phyloP scores from a whole-genome alignment of 1,284 basidiomycete species.

The Cerrena zonata region DNA sequence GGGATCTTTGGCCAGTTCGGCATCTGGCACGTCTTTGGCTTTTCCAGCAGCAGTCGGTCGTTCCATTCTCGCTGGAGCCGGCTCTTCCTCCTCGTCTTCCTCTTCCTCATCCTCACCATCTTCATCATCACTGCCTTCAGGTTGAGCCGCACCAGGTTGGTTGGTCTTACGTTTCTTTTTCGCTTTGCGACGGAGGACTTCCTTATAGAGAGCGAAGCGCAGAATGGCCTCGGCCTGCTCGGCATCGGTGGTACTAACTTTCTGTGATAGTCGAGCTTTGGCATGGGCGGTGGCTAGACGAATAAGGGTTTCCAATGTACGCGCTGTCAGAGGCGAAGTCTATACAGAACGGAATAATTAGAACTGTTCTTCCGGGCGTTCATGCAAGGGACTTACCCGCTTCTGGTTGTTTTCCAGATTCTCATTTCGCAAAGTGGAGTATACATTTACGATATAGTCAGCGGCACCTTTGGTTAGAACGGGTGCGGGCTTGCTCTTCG shows the following conservation, averaged over 20 bases:
- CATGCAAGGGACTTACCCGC: constrained; percentile 60
- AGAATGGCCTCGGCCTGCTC: constrained; percentile 90
- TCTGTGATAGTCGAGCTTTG: constrained; percentile 84
- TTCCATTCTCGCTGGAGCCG: not conserved
- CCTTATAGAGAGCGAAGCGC: constrained; percentile 96
- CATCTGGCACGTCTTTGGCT: constrained; percentile 7
- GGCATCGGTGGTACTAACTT: constrained; percentile 85
- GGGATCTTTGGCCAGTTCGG: constrained; percentile 35
- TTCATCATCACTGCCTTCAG: constrained; percentile 37
- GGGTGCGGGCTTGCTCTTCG: constrained; percentile 84
- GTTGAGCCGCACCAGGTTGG: constrained; percentile 39
- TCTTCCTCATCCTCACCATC: constrained; percentile 46
- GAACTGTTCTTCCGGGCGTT: too few species aligned
- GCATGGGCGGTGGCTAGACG: constrained; percentile 97
- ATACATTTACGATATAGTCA: constrained; percentile 90
- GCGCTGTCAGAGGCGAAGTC: constrained; percentile 96
- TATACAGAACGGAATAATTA: constrained; percentile 27
- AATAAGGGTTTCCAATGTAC: constrained; percentile 97
- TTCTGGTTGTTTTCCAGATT: constrained; percentile 87
- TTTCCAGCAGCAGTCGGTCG: not conserved
- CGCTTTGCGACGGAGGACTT: constrained; percentile 78
- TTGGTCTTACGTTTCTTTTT: constrained; percentile 80
- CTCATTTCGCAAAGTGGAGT: constrained; percentile 88
- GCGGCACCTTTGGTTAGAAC: constrained; percentile 88
- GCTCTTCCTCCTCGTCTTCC: constrained; percentile 49